A percentile compares a stretch with the other conserved stretches of the same genome.
Conservation (phyloP, 2,329 filamentous ascomycete species). For the Dactylonectria estremocensis region DNA sequence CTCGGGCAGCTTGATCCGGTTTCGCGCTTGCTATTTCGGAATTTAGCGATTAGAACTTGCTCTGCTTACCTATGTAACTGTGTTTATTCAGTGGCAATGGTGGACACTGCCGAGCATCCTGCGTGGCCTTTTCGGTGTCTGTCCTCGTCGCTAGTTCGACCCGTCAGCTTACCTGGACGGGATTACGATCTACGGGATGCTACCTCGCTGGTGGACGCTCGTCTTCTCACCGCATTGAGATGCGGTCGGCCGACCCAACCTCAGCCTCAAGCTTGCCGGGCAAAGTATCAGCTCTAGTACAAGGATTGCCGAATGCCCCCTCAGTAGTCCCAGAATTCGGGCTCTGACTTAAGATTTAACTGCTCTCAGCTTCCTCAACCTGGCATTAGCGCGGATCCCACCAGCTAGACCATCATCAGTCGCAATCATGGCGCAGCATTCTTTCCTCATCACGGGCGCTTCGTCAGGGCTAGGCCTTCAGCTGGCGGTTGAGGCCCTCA, state of each 20-base stretch:
- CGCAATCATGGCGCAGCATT: not conserved
- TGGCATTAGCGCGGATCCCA: not conserved
- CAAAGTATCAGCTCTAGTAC: too few species aligned
- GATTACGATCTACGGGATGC: not conserved
- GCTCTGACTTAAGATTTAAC: not conserved
- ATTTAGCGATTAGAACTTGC: not conserved
- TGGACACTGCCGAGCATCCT: not conserved
- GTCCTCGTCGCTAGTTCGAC: not conserved
- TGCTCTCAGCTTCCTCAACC: not conserved
- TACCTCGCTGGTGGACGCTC: too few species aligned
- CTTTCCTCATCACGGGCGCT: not conserved
- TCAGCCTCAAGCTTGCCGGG: too few species aligned
- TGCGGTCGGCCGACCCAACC: too few species aligned
- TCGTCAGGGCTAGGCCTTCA: not conserved
- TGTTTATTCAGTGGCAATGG: not conserved
- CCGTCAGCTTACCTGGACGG: not conserved
- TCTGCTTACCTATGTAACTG: not conserved
- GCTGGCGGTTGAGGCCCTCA: not conserved
- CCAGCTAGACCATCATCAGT: not conserved
- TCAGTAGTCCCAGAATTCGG: too few species aligned
- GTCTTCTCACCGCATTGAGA: too few species aligned
- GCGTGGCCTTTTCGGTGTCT: not conserved
- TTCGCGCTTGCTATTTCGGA: not conserved
- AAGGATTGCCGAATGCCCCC: too few species aligned
- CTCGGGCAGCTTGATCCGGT: not conserved